Conservation (phyloP, 192 early-diverging fungal species). For the Jimgerdemannia flammicorona region DNA sequence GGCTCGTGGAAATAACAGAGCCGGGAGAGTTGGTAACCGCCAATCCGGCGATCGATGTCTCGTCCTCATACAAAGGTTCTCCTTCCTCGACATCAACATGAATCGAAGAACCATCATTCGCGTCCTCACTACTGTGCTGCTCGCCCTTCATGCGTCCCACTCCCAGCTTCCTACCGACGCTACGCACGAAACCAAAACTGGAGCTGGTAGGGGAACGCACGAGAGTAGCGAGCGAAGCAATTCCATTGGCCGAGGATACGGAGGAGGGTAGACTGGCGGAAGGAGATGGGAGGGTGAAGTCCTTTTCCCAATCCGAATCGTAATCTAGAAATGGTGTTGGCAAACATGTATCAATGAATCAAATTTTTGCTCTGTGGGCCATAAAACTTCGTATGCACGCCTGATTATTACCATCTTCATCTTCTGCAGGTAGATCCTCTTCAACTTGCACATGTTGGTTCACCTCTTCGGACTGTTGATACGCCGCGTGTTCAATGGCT, state of each 20-base stretch:
- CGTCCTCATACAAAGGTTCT: neutral
- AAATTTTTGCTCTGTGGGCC: too few relatives aligned
- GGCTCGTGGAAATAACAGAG: too few relatives aligned
- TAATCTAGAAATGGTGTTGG: neutral
- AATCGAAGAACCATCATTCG: neutral
- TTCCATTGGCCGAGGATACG: neutral
- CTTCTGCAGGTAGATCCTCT: neutral
- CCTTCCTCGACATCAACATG: neutral
- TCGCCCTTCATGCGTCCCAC: neutral
- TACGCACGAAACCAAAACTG: neutral
- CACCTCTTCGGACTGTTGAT: neutral
- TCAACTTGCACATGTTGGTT: neutral
- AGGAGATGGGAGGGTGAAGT: neutral
- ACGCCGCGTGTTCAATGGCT: neutral
- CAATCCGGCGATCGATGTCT: neutral
- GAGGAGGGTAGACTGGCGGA: neutral
- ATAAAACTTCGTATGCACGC: too few relatives aligned
- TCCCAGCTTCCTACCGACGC: neutral
- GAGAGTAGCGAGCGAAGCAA: neutral
- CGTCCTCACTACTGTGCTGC: neutral
- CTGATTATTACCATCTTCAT: neutral
- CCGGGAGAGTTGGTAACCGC: neutral
- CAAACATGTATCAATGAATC: neutral
- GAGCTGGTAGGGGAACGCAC: neutral
- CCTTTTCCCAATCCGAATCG: neutral